A percentile compares a stretch with the other conserved stretches of the same genome.
These are phyloP conservation scores for Yamadazyma takamatsuzukensis DNA, from an alignment of 805 yeast species.

Conservation along the genomic window DNA sequence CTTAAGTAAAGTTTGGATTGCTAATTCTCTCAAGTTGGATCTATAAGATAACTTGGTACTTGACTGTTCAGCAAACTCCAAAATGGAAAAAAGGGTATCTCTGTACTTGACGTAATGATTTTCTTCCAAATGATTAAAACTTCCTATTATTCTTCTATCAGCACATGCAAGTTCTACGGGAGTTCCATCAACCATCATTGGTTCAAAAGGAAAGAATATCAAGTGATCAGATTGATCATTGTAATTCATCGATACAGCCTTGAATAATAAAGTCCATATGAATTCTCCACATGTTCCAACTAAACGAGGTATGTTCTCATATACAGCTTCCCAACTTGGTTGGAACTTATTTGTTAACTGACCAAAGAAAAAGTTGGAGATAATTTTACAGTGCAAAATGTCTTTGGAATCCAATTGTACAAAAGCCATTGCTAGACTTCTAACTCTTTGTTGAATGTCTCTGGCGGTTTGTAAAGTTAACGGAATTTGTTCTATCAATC, in stretches of 20 bases:
- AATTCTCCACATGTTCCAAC: constrained; percentile 23
- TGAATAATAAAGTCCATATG: constrained; percentile 55
- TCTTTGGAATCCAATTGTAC: constrained; percentile 13
- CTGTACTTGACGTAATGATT: constrained; percentile 27
- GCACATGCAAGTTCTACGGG: constrained; percentile 29
- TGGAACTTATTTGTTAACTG: constrained; percentile 70
- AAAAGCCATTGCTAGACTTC: constrained; percentile 51
- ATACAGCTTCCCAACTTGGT: constrained; percentile 80
- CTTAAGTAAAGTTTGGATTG: constrained; percentile 51
- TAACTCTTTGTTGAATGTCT: constrained; percentile 65
- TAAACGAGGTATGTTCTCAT: constrained; percentile 53
- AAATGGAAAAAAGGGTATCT: constrained; percentile 30
- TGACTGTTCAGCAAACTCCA: constrained; percentile 29
- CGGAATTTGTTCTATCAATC: constrained; percentile 69
- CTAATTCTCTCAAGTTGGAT: constrained; percentile 50
- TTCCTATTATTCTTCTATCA: constrained; percentile 43
- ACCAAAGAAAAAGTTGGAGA: constrained; percentile 50
- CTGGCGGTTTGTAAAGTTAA: constrained; percentile 66
- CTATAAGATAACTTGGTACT: constrained; percentile 38
- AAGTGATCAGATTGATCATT: constrained; percentile 4
- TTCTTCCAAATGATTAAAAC: constrained; percentile 24
- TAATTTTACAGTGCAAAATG: constrained; percentile 14
- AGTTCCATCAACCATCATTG: background rate
- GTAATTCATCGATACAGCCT: constrained; percentile 21
- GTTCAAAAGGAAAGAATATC: constrained; percentile 1